phyloP scores from a whole-genome alignment of 2,329 filamentous ascomycete genomes.

The Penicillium thymicola region DNA sequence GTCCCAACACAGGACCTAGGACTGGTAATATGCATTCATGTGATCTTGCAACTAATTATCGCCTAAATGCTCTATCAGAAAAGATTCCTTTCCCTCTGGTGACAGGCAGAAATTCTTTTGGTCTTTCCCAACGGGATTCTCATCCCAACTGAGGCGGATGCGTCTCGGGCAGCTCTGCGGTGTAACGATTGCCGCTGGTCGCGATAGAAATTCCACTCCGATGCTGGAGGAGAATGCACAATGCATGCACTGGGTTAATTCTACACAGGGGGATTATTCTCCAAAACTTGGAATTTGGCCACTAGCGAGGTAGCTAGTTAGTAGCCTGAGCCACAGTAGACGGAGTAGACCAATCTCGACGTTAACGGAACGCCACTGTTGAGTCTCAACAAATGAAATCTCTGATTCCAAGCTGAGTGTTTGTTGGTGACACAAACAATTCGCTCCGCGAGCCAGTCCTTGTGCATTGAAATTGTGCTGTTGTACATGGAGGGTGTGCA shows the following conservation, averaged over 20 bases:
- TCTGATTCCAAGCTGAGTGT: neutral
- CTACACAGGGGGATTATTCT: neutral
- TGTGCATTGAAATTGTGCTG: neutral
- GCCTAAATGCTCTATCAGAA: neutral
- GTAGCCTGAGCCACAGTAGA: neutral
- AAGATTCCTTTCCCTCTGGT: too few relatives aligned
- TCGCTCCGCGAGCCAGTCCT: neutral
- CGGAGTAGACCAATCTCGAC: neutral
- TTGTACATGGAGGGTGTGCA: neutral
- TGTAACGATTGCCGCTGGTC: slow-evolving; percentile 9
- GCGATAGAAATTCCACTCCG: slow-evolving; percentile 6
- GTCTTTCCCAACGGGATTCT: slow-evolving; percentile 11
- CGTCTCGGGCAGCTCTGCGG: slow-evolving; percentile 12
- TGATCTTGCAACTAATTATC: neutral
- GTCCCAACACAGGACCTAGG: neutral
- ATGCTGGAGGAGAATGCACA: neutral
- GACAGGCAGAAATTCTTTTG: neutral
- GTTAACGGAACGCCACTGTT: neutral
- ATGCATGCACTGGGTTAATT: neutral
- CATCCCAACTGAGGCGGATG: slow-evolving; percentile 4
- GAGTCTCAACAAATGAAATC: neutral
- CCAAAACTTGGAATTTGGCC: neutral
- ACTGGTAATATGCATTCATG: neutral
- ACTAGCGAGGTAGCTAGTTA: neutral
- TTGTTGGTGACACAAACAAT: neutral